Evolutionary conservation across 345 rosid genomes (phyloP).

Genomic region (Pseudoturritis turrita): DNA sequence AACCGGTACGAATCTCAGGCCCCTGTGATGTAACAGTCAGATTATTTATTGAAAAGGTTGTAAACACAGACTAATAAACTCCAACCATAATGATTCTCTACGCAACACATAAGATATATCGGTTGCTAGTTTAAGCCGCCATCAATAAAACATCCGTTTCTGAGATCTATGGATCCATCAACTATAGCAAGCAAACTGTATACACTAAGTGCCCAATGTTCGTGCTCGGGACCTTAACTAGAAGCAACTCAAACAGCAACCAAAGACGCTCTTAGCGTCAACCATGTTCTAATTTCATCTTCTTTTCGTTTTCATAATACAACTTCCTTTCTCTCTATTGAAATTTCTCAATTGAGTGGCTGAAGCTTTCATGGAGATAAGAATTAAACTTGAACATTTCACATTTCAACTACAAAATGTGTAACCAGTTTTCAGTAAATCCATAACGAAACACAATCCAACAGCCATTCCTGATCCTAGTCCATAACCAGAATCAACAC

Average conservation of each 20-base stretch:
- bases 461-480: neutral
- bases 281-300: neutral
- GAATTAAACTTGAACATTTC: neutral
- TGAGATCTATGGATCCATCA: neutral
- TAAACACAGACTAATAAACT: neutral
- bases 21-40: neutral
- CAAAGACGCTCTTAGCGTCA: neutral
- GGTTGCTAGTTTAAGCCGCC: neutral
- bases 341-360: neutral
- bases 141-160: neutral
- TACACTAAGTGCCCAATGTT: neutral
- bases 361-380: neutral
- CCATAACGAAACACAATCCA: neutral
- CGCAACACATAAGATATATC: neutral
- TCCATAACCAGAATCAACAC: neutral
- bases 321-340: too few species aligned
- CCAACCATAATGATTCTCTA: neutral
- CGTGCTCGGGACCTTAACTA: neutral
- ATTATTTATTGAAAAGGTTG: neutral
- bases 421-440: too few species aligned
- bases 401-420: too few species aligned
- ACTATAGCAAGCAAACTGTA: neutral
- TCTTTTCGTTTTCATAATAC: too few species aligned
- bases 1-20: constrained; percentile 21
- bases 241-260: neutral